phyloP scores from a whole-genome alignment of 306 rosid genomes.

The Psophocarpus tetragonolobus region DNA sequence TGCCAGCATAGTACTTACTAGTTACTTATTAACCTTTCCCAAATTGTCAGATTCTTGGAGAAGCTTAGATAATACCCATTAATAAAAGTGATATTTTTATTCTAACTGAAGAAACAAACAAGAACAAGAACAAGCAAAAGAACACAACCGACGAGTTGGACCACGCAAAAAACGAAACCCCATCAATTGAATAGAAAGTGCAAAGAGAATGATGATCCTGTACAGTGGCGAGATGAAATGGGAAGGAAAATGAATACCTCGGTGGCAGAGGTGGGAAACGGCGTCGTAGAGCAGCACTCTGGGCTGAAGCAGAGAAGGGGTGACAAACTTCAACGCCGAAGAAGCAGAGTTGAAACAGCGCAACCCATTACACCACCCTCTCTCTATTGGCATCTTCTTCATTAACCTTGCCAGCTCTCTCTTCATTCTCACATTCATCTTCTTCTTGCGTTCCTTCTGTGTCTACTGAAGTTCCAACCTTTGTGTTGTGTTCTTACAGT shows the following conservation, averaged over 20 bases:
- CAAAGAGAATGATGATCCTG: neutral
- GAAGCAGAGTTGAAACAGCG: constrained; percentile 28
- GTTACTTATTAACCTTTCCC: neutral
- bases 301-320: constrained; percentile 65
- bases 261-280: constrained; percentile 78
- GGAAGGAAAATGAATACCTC: constrained; percentile 39
- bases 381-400: neutral
- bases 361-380: constrained; percentile 28
- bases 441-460: neutral
- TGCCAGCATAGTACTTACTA: neutral
- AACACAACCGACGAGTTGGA: neutral
- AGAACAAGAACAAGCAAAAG: constrained; percentile 4
- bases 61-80: neutral
- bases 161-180: neutral
- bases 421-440: constrained; percentile 22
- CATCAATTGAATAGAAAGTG: neutral
- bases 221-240: neutral
- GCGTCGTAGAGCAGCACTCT: constrained; percentile 78
- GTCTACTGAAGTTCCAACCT: neutral
- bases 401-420: constrained; percentile 29
- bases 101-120: neutral
- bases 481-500: too few relatives aligned
- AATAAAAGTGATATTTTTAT: neutral
- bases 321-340: neutral
- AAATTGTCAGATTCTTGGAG: neutral